Evolutionary conservation across 163 green algal species (phyloP), one percentile per base, ranked within the genome.

Genomic region (Chlorella variabilis): DNA sequence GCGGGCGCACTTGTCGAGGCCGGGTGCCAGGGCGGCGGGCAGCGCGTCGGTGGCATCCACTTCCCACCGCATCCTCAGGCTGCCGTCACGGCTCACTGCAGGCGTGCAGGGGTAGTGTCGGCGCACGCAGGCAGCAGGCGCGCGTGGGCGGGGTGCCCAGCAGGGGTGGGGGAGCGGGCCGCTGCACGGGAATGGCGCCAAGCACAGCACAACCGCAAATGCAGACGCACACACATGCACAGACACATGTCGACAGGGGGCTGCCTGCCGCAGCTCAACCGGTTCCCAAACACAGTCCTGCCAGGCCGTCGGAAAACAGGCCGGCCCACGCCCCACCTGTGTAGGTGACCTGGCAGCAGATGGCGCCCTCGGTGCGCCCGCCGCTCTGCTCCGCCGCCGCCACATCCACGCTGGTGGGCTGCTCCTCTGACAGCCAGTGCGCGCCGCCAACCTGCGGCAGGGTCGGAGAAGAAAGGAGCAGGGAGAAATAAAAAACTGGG

Each of bases 1-100:
- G n/a, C n/a, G n/a, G n/a, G n/a, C 80, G 36, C 51, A 86, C 82
- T 77, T 84, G 71, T 67, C 49, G 18, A 96, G 87, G 23, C 83
- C 82, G 0, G 83, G 34, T 5, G 89, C 25, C 51, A 94, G 81
- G 2, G 7, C 4, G 1, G 86, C 90, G 2, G 93, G 92, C 68
- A 97, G 85, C 4, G 92, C 89, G 6, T 84, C 25, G 0, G 39
- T 79, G 0, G 92, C 74, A 71, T 98, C 93, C 34, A 98, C 76
- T 31, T 75, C 38, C 91, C 90, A 97, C 2, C 42, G 20, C 25
- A 83, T 89, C 1, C 25, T 31, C 34, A 95, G 48, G 15, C 41
- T 36, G 23, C 86, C 86, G 34, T 59, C 56, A 0, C 4, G n/a
- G 15, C 9, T 4, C 8, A 81, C 75, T 80, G 73, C 39, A 36